Base-by-base conservation (phyloP, 768 basidiomycete species). In the Lepiota venenata region DNA sequence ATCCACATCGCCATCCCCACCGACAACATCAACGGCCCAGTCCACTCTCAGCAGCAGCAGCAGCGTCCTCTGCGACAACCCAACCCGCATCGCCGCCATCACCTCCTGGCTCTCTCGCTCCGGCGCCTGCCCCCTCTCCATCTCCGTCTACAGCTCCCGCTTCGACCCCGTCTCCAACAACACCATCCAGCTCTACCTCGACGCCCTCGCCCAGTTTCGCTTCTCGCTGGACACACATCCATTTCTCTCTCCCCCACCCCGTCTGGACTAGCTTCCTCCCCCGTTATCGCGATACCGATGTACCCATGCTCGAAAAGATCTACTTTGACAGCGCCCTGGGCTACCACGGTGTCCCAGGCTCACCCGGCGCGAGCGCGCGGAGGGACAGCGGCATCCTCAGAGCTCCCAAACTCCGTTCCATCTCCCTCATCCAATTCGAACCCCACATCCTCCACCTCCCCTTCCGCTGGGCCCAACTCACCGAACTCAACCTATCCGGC, bases 61-160 rank as follows among this genome's bases (percentile, higher is more conserved):
- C n/a, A n/a, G n/a, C n/a, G n/a, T n/a, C n/a, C n/a, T n/a, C 12
- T 14, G 56, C 35, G 36, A 46, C 8, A 32, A 46, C 18, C 11
- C 43, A 5, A 25, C 22, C 7, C 25, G 50, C 20, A 41, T 53
- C 32, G 36, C 40, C 18, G 50, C 55, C 12, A 48, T 60, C 14
- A 37, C 47, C 14, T 16, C 42, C 37, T 60, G 59, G 59, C 18
- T 58, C n/a, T 45, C 20, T 1, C 52, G 57, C 25, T 56, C 56
- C 10, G 59, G 47, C 11, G 36, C 59, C 15, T 60, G 29, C 37
- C 56, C 56, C 4, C 51, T 57, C 22, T 54, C 47, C 18, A 47
- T 60, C 12, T 60, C 59, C 27, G 18, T 55, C 1, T 55, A 41
- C 39, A 42, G 35, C 47, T 55, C 53, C 37, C 46, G 40, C 5